Percentiles rank a stretch among this genome's conserved stretches.
These are phyloP conservation scores for Lotus japonicus DNA, from an alignment of 306 rosid genomes.

Conservation along the genomic window DNA sequence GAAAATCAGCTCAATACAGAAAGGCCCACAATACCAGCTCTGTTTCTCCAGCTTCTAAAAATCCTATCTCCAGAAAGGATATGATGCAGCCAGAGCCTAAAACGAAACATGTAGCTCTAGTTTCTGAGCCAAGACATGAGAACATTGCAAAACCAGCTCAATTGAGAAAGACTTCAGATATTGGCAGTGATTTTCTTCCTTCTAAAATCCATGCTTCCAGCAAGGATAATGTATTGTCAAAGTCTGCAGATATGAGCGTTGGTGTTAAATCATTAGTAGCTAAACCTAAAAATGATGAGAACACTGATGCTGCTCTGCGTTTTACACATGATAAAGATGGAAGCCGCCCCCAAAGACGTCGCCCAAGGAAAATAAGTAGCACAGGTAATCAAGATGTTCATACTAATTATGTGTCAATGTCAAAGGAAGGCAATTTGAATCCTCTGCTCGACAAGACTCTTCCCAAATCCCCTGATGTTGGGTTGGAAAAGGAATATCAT, in stretches of 20 bases:
- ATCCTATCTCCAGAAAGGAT: constrained; percentile 13
- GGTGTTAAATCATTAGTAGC: constrained; percentile 8
- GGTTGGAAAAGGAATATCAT: constrained; percentile 24
- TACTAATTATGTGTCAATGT: constrained; percentile 14
- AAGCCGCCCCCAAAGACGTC: constrained; percentile 25
- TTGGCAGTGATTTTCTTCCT: constrained; percentile 12
- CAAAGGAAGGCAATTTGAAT: constrained; percentile 20
- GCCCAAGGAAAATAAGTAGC: constrained; percentile 33
- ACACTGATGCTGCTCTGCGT: background rate
- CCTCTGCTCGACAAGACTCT: constrained; percentile 20
- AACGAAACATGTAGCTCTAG: constrained; percentile 13
- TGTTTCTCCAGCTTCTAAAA: constrained; percentile 21
- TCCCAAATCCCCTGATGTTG: constrained; percentile 11
- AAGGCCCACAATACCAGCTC: constrained; percentile 20
- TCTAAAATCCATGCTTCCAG: background rate
- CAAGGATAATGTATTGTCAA: constrained; percentile 13
- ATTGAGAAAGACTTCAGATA: background rate
- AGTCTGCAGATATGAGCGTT: background rate
- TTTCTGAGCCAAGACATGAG: background rate
- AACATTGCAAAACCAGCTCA: constrained; percentile 16
- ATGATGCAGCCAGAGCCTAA: constrained; percentile 5
- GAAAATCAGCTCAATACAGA: constrained; percentile 17
- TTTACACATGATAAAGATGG: background rate
- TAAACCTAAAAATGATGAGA: constrained; percentile 24
- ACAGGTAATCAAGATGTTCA: constrained; percentile 14